Conservation (phyloP, 305 asterid genomes). For the Rubia balearica region DNA sequence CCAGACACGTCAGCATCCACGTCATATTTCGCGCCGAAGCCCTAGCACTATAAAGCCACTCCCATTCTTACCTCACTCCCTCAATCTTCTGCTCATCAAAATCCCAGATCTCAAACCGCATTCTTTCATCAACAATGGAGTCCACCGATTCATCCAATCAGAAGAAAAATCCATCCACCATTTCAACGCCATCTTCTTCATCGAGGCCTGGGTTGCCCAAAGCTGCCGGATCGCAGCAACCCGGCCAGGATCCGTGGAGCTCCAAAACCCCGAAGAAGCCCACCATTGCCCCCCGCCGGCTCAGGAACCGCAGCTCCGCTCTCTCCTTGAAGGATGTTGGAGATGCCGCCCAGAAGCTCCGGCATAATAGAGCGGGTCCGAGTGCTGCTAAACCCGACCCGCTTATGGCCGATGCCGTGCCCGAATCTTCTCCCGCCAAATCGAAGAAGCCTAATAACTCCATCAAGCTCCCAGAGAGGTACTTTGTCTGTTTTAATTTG, state of each 20-base stretch:
- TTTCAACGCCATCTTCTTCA: constrained; percentile 26
- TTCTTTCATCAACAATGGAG: constrained; percentile 35
- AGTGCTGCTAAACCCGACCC: neutral
- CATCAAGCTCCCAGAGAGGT: constrained; percentile 26
- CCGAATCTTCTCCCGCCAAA: neutral
- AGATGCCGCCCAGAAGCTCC: too few relatives aligned
- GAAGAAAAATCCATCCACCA: constrained; percentile 16
- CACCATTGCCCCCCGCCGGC: constrained; percentile 32
- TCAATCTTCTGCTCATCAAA: neutral
- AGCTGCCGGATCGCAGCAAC: constrained; percentile 8
- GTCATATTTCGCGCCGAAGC: constrained; percentile 26
- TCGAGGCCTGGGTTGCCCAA: constrained; percentile 25
- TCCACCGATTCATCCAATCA: constrained; percentile 23
- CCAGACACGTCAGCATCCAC: constrained; percentile 17
- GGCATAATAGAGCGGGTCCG: too few relatives aligned
- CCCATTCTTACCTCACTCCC: neutral
- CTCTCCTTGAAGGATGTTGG: too few relatives aligned
- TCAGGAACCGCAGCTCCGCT: constrained; percentile 36
- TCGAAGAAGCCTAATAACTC: neutral
- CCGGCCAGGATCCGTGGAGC: constrained; percentile 32
- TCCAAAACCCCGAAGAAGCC: constrained; percentile 61
- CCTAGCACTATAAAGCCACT: neutral
- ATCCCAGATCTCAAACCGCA: neutral
- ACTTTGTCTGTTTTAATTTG: neutral
- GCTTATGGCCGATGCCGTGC: neutral